Base-by-base conservation (phyloP, 257 asterid species). In the Solanum pimpinellifolium region DNA sequence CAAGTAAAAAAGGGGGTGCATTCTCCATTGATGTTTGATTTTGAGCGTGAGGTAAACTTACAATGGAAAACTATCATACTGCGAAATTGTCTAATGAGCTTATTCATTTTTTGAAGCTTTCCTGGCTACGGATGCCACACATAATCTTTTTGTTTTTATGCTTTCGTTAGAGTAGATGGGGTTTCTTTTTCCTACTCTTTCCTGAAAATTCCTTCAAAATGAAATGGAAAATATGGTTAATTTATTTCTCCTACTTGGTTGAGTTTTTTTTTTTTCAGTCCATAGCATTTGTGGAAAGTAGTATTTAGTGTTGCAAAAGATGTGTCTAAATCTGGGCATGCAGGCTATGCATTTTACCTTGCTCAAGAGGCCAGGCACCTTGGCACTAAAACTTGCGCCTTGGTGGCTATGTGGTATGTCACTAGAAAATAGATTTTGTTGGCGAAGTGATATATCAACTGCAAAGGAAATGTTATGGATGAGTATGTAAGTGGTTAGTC, bases 1-100 rank as follows among this genome's bases (percentile, higher is more conserved):
- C 87, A 90, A 85, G 74, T 88, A 89, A 94, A 89, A 68, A 91
- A 87, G 89, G 89, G 89, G 60, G 68, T 60, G 52, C 91, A 87
- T 85, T 82, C 65, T 35, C n/a, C 76, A 41, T 59, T 82, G 85
- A 86, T 73, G 87, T 91, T 86, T 83, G 94, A 91, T 88, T 90
- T 97, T 87, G 95, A 92, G 81, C 87, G 68, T 27, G 62, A 80
- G 85, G 85, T 80, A 46, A 27, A 18, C 49, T 47, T 80, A 23
- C 68, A 80, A 68, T 18, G 29, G 41, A 47, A 80, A 80, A 10
- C 90, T 94, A 94, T 89, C 92, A 93, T 95, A 14, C 70, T 80
- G 31, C 73, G 80, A 49, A 37, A 56, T 31, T 56, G 52, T 60
- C 14, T 78, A 83, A 18, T 29, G 68, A 80, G 44, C 68, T 47